Evolutionary conservation across 2,329 filamentous ascomycete species (phyloP).

Genomic region (Colletotrichum sansevieriae): DNA sequence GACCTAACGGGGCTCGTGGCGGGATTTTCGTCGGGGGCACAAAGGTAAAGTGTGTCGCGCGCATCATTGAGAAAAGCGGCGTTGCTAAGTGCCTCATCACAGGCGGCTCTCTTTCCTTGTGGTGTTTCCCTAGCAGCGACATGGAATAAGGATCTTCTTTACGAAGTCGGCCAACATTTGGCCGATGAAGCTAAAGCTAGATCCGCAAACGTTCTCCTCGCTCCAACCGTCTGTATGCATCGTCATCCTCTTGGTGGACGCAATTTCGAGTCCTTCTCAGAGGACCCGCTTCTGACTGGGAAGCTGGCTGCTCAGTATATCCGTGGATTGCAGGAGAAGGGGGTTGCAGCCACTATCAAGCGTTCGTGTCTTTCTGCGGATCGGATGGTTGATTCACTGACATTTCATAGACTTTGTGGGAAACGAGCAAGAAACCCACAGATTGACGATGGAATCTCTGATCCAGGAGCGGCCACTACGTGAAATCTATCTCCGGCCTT

Average conservation of each 20-base stretch:
- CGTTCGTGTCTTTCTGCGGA: slow-evolving; percentile 58
- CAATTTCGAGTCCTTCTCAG: slow-evolving; percentile 89
- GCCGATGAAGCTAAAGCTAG: slow-evolving; percentile 80
- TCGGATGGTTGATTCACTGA: slow-evolving; percentile 21
- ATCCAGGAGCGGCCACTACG: slow-evolving; percentile 75
- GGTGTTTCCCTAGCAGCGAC: slow-evolving; percentile 83
- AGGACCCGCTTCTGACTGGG: slow-evolving; percentile 83
- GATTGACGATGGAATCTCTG: slow-evolving; percentile 73
- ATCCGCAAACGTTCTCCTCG: slow-evolving; percentile 79
- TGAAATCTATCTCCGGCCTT: slow-evolving; percentile 80
- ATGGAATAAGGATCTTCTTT: slow-evolving; percentile 80
- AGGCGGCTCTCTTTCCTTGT: slow-evolving; percentile 84
- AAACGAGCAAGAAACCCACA: slow-evolving; percentile 80
- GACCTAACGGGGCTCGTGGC: slow-evolving; percentile 77
- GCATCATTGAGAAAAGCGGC: background rate
- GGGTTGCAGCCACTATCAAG: slow-evolving; percentile 83
- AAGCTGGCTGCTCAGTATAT: slow-evolving; percentile 80
- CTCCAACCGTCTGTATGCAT: slow-evolving; percentile 85
- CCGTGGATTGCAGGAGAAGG: slow-evolving; percentile 78
- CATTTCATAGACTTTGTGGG: slow-evolving; percentile 68
- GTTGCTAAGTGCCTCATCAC: slow-evolving; percentile 5
- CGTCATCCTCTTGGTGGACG: slow-evolving; percentile 85
- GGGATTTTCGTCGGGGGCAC: slow-evolving; percentile 77
- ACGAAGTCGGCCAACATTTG: slow-evolving; percentile 77
- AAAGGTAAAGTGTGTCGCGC: slow-evolving; percentile 65